Evolutionary conservation across 345 rosid species (phyloP), one percentile per base, ranked within the genome.

Genomic region (Mallotus nudiflorus): DNA sequence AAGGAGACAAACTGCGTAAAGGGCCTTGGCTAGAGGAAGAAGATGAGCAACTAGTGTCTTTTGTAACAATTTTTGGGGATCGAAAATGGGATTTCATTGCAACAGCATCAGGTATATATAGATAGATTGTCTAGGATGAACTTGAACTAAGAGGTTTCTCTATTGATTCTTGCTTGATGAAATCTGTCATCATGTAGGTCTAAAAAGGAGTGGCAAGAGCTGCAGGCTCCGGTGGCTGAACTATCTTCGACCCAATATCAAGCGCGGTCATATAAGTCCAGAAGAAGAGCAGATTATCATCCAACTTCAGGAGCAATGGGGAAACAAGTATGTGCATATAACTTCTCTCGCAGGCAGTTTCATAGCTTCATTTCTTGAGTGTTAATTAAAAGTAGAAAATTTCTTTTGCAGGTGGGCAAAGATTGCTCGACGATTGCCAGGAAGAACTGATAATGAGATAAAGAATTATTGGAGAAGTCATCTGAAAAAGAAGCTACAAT

Each of bases 391-490:
- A n/a, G n/a, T n/a, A 16, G 45, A 22, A 69, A 40, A 33, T 2
- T 25, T 68, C 0, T 67, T 20, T 19, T 24, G 49, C 65, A 77
- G 91, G 78, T 89, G 92, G 97, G 71, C 91, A 2, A 86, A 74
- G 73, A 89, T 91, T 73, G 95, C 92, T 18, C 72, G 84, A 75
- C 82, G 79, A 48, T 78, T 87, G 78, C 95, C 97, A 0, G 90
- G 93, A 65, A 83, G 91, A 81, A 90, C 91, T 4, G 93, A 90
- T 58, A 88, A 90, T 52, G 87, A 86, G 73, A 82, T 88, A 50
- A 88, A 90, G 84, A 90, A 90, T 75, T 90, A 86, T 66, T 86
- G 88, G 91, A 89, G 89, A 59, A 83, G 88, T 75, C 84, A 80
- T 77, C 62, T 81, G 71, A 85, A 84, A 69, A 85, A 82, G 85